Conservation (phyloP, 192 early-diverging fungal genomes). For the Mycoemilia scoparia region DNA sequence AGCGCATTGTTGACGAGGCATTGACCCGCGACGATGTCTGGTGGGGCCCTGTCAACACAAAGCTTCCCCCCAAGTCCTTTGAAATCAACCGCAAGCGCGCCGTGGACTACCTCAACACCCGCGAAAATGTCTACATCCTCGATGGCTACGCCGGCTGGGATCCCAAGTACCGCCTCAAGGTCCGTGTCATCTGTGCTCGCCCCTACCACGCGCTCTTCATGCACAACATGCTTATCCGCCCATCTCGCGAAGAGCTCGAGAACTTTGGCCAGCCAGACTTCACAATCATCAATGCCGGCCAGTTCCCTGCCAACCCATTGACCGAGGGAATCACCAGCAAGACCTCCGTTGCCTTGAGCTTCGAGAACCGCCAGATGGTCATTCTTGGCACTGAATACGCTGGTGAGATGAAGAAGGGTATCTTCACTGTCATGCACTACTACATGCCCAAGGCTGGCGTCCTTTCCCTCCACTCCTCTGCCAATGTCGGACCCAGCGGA, state of each 20-base stretch:
- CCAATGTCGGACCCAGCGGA: slow-evolving; percentile 75
- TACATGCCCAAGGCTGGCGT: slow-evolving; percentile 68
- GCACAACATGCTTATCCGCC: slow-evolving; percentile 98
- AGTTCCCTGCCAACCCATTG: slow-evolving; percentile 84
- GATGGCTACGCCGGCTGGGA: slow-evolving; percentile 98
- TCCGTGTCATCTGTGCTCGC: slow-evolving; percentile 82
- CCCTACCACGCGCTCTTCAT: slow-evolving; percentile 96
- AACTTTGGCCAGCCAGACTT: slow-evolving; percentile 92
- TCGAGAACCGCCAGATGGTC: slow-evolving; percentile 87
- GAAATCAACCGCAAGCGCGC: slow-evolving; percentile 91
- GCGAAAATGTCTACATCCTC: slow-evolving; percentile 81
- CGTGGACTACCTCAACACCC: slow-evolving; percentile 91
- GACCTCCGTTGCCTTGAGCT: slow-evolving; percentile 85
- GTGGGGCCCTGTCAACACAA: slow-evolving; percentile 98
- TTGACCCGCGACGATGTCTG: slow-evolving; percentile 76
- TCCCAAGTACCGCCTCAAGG: slow-evolving; percentile 93
- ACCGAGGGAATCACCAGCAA: slow-evolving; percentile 90
- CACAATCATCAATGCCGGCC: slow-evolving; percentile 92
- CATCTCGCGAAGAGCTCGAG: slow-evolving; percentile 72
- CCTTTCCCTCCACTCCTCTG: slow-evolving; percentile 41
- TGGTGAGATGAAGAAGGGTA: slow-evolving; percentile 99
- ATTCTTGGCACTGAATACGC: slow-evolving; percentile 97
- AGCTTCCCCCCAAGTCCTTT: slow-evolving; percentile 63
- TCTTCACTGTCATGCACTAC: slow-evolving; percentile 98
- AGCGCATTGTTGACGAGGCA: slow-evolving; percentile 90